phyloP scores from a whole-genome alignment of 1,284 basidiomycete species.

The Naganishia sp. region DNA sequence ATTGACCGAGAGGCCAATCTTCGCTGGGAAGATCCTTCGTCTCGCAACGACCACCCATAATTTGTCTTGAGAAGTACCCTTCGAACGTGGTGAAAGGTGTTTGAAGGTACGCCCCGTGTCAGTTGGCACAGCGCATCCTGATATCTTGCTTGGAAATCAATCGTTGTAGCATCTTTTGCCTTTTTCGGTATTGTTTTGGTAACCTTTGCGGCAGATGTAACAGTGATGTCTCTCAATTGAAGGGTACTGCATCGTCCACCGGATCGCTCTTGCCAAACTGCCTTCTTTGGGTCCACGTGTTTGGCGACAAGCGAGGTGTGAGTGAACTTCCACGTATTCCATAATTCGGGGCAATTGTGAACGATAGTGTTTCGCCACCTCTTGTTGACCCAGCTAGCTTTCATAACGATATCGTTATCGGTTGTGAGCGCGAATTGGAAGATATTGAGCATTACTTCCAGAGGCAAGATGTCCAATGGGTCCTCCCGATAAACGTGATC shows the following conservation, averaged over 20 bases:
- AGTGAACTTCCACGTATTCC: not conserved
- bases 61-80: too few relatives aligned
- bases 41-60: too few relatives aligned
- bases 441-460: conserved; percentile 6
- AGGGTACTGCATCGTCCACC: not conserved
- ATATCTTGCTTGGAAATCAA: not conserved
- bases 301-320: not conserved
- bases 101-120: too few relatives aligned
- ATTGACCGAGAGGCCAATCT: too few relatives aligned
- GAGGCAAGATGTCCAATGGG: conserved; percentile 7
- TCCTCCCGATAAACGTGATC: not conserved
- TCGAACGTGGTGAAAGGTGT: too few relatives aligned
- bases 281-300: not conserved
- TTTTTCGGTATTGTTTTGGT: not conserved
- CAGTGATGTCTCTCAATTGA: not conserved
- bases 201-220: not conserved
- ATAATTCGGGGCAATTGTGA: conserved; percentile 3
- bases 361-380: not conserved
- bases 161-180: not conserved
- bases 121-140: not conserved
- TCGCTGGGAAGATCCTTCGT: too few relatives aligned
- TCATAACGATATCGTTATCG: not conserved
- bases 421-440: not conserved
- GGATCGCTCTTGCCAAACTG: not conserved
- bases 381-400: not conserved